Percentiles rank a stretch among this genome's conserved stretches.
Conservation (phyloP, 2,329 filamentous ascomycete genomes). For the Botrytis hyacinthi region DNA sequence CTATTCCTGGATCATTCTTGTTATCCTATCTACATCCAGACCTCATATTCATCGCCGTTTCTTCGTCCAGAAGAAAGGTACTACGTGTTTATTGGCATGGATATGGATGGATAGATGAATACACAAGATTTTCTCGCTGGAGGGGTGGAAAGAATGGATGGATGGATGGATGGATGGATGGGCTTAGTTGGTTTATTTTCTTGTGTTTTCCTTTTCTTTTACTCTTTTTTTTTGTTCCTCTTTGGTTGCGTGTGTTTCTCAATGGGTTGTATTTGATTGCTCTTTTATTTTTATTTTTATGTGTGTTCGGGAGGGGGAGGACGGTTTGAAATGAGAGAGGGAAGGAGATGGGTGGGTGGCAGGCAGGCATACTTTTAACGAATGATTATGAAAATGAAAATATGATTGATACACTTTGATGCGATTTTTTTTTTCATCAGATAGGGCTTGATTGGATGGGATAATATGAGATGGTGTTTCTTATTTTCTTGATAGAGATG, state of each 20-base stretch:
- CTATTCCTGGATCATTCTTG: neutral
- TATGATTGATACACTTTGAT: slow-evolving; percentile 2
- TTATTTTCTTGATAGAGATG: neutral
- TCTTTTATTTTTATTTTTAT: neutral
- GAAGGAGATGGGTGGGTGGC: neutral
- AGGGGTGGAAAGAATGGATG: neutral
- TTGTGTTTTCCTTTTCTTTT: neutral
- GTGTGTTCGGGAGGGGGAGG: neutral
- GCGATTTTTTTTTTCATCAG: neutral
- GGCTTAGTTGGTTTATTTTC: neutral
- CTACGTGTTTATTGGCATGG: neutral
- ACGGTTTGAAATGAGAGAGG: neutral
- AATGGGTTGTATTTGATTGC: neutral
- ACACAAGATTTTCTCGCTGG: neutral
- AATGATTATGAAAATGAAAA: slow-evolving; percentile 3
- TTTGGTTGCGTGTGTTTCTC: neutral
- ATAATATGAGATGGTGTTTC: neutral
- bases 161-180: neutral
- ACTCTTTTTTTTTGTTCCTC: neutral
- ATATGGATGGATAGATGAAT: neutral
- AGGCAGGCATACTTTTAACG: neutral
- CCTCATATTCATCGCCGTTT: neutral
- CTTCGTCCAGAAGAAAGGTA: neutral
- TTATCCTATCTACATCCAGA: neutral
- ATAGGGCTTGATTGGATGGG: neutral